These are phyloP conservation scores for Elsinoe fawcettii DNA, from an alignment of 2,329 filamentous ascomycete genomes.

Conservation along the genomic window DNA sequence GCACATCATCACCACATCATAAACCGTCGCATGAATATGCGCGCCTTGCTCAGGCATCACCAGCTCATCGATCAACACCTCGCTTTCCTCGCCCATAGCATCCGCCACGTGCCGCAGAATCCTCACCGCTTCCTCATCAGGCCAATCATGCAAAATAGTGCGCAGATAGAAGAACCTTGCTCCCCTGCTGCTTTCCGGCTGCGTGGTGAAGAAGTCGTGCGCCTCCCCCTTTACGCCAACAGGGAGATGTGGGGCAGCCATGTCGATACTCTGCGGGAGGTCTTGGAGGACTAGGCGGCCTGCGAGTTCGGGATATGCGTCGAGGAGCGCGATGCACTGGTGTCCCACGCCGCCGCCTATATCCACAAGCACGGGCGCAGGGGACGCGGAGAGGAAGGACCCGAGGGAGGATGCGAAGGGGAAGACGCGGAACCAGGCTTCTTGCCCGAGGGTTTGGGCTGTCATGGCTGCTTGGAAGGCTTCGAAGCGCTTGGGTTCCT, in stretches of 20 bases:
- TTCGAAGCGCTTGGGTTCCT: too few species aligned
- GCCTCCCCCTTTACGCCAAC: background rate
- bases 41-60: background rate
- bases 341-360: conserved; percentile 23
- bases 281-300: conserved; percentile 26
- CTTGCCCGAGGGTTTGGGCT: too few species aligned
- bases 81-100: background rate
- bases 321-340: conserved; percentile 20
- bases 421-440: background rate
- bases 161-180: background rate
- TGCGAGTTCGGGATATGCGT: conserved; percentile 16
- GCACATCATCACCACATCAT: background rate
- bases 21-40: background rate
- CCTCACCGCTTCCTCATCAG: too few species aligned
- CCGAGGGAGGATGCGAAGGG: background rate
- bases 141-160: background rate
- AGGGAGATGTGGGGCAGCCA: background rate
- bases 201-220: conserved; percentile 20
- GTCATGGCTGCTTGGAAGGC: too few species aligned
- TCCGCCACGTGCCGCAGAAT: background rate
- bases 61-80: background rate
- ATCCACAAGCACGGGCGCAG: conserved; percentile 21
- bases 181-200: conserved; percentile 4
- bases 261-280: conserved; percentile 21
- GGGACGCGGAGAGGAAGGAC: background rate